These are phyloP conservation scores for Galerina sulciceps DNA, from an alignment of 768 basidiomycete species.

Conservation along the genomic window DNA sequence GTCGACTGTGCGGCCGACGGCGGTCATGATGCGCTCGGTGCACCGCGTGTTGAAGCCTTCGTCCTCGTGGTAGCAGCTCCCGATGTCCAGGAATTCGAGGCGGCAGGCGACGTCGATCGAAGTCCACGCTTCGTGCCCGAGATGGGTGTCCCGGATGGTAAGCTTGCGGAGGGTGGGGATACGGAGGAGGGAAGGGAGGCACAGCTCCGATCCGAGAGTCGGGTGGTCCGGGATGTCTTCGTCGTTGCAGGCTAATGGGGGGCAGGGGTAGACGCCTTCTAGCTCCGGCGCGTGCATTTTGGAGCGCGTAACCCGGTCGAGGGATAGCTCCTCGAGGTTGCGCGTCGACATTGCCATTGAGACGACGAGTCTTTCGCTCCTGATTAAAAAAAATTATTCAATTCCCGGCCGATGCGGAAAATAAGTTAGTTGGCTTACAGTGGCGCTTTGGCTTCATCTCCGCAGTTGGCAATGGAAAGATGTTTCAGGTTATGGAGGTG, in stretches of 20 bases:
- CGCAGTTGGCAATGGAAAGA: slow-evolving; percentile 52
- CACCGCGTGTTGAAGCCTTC: slow-evolving; percentile 56
- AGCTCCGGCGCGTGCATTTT: slow-evolving; percentile 66
- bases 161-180: slow-evolving; percentile 66
- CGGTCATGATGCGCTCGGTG: slow-evolving; percentile 64
- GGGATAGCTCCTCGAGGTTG: slow-evolving; percentile 55
- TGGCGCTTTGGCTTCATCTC: slow-evolving; percentile 42
- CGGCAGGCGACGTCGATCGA: slow-evolving; percentile 52
- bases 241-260: slow-evolving; percentile 68
- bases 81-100: slow-evolving; percentile 61
- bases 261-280: slow-evolving; percentile 52
- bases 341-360: slow-evolving; percentile 66
- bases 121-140: slow-evolving; percentile 66
- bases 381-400: slow-evolving; percentile 25
- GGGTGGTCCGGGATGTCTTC: slow-evolving; percentile 61
- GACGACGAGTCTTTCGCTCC: slow-evolving; percentile 73
- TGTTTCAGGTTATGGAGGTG: slow-evolving; percentile 44
- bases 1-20: slow-evolving; percentile 56
- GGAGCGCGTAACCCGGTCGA: slow-evolving; percentile 71
- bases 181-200: slow-evolving; percentile 67
- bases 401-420: slow-evolving; percentile 13
- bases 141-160: slow-evolving; percentile 70
- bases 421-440: slow-evolving; percentile 40
- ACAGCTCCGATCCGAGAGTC: slow-evolving; percentile 57
- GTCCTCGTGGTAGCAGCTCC: slow-evolving; percentile 57